phyloP scores from a whole-genome alignment of 2,329 filamentous ascomycete genomes.

The Incumbomyces delicatus region DNA sequence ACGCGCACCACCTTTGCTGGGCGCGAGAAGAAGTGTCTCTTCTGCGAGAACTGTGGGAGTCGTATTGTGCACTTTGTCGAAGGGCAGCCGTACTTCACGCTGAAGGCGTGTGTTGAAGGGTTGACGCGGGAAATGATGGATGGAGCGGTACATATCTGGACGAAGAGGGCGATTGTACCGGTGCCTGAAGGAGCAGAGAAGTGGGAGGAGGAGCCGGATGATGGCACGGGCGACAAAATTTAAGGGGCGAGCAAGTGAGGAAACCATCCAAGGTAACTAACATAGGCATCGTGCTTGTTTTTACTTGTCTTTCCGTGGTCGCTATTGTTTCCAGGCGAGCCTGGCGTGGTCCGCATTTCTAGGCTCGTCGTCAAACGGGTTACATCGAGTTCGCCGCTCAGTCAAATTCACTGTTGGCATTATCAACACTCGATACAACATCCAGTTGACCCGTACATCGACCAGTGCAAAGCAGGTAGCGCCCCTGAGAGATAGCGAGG shows the following conservation, averaged over 20 bases:
- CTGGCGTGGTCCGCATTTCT: too few relatives aligned
- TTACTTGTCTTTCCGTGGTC: too few relatives aligned
- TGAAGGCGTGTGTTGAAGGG: conserved; percentile 58
- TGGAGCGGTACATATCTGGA: conserved; percentile 57
- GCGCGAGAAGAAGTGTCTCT: conserved; percentile 53
- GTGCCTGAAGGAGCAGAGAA: conserved; percentile 59
- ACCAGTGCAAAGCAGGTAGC: too few relatives aligned
- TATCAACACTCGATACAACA: too few relatives aligned
- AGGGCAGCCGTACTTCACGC: conserved; percentile 51
- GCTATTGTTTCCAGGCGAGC: too few relatives aligned
- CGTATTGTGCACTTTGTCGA: conserved; percentile 52
- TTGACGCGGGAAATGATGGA: conserved; percentile 51
- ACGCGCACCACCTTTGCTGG: conserved; percentile 51
- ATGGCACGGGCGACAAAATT: conserved; percentile 61
- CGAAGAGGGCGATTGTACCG: conserved; percentile 56
- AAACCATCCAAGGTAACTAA: too few relatives aligned
- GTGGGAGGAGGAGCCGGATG: conserved; percentile 66
- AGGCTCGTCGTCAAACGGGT: too few relatives aligned
- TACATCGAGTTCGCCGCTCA: too few relatives aligned
- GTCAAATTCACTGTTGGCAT: too few relatives aligned
- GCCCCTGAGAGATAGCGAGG: too few relatives aligned
- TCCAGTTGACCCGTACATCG: too few relatives aligned
- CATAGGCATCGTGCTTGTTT: too few relatives aligned
- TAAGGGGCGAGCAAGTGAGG: not conserved
- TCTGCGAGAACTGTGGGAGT: conserved; percentile 57